A percentile compares a stretch with the other conserved stretches of the same genome.
phyloP scores from a whole-genome alignment of 495 filamentous ascomycete species.

The Penicillium egyptiacum region DNA sequence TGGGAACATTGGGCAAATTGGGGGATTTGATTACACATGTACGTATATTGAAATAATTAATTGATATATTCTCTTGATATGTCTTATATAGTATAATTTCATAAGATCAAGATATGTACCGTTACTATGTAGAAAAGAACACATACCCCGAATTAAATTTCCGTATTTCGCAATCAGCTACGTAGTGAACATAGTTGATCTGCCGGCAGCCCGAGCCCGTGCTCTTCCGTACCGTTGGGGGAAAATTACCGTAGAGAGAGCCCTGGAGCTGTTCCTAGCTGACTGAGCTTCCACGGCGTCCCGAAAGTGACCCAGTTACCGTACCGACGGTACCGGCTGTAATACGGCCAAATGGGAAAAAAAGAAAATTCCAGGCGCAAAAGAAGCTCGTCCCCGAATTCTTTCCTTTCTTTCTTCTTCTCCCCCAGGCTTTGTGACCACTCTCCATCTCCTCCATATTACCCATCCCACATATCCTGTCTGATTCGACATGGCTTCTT shows the following conservation, averaged over 20 bases:
- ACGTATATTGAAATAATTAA: no score
- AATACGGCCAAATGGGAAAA: constrained; percentile 43
- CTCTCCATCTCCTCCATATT: constrained; percentile 28
- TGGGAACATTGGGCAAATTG: neutral
- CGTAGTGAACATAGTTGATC: constrained; percentile 14
- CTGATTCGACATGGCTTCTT: constrained; percentile 67
- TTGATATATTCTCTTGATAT: no score
- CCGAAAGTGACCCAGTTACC: constrained; percentile 25
- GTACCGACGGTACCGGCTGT: constrained; percentile 36
- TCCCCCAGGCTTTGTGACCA: constrained; percentile 16
- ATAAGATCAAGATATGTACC: neutral
- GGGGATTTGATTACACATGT: neutral
- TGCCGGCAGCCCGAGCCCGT: constrained; percentile 29
- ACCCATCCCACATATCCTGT: constrained; percentile 33
- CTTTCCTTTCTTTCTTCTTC: constrained; percentile 19
- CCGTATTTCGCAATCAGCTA: neutral
- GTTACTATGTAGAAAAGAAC: neutral
- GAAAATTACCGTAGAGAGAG: constrained; percentile 17
- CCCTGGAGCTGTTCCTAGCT: neutral
- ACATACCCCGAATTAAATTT: neutral
- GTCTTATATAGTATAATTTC: no score
- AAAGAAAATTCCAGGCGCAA: constrained; percentile 26
- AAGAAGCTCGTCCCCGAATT: constrained; percentile 29
- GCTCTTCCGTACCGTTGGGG: constrained; percentile 22
- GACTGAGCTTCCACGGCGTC: constrained; percentile 19